These are phyloP conservation scores for Emmonsiellopsis sp. DNA, from an alignment of 2,329 filamentous ascomycete genomes.

Conservation along the genomic window DNA sequence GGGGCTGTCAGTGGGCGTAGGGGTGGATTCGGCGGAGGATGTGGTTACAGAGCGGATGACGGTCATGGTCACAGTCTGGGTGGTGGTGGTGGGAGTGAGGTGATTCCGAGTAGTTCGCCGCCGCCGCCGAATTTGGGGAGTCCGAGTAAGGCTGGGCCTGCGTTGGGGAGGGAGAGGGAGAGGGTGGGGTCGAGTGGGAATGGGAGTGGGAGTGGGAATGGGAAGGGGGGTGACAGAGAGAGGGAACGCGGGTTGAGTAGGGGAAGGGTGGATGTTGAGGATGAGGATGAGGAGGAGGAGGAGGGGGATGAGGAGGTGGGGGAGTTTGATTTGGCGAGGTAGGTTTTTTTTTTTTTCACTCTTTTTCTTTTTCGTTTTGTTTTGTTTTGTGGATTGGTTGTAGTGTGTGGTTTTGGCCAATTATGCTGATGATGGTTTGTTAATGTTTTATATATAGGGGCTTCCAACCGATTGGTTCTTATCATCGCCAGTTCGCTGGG, in stretches of 20 bases:
- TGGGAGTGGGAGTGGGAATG: slow-evolving; percentile 6
- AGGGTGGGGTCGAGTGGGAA: slow-evolving; percentile 12
- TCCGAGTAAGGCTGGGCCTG: slow-evolving; percentile 30
- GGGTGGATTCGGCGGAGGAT: slow-evolving; percentile 12
- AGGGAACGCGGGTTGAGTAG: background rate
- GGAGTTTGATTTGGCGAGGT: slow-evolving; percentile 40
- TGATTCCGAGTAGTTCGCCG: slow-evolving; percentile 38
- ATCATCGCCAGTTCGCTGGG: slow-evolving; percentile 31
- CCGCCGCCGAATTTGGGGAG: slow-evolving; percentile 37
- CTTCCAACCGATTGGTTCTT: slow-evolving; percentile 40
- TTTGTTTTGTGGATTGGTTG: background rate
- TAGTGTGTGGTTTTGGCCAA: too few species aligned
- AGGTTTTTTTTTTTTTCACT: slow-evolving; percentile 11
- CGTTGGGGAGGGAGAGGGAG: background rate
- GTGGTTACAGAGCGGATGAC: slow-evolving; percentile 14
- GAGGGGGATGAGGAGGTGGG: slow-evolving; percentile 30
- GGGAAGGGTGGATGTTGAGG: slow-evolving; percentile 6
- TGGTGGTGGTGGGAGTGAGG: slow-evolving; percentile 5
- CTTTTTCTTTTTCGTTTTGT: background rate
- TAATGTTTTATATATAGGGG: slow-evolving; percentile 23
- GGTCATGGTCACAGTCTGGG: slow-evolving; percentile 30
- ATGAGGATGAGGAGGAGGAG: slow-evolving; percentile 16
- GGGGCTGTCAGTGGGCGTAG: slow-evolving; percentile 6
- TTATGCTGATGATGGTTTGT: background rate
- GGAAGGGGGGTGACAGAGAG: background rate